Evolutionary conservation across 2,329 filamentous ascomycete genomes (phyloP).

Genomic region (Aspergillus piperis): DNA sequence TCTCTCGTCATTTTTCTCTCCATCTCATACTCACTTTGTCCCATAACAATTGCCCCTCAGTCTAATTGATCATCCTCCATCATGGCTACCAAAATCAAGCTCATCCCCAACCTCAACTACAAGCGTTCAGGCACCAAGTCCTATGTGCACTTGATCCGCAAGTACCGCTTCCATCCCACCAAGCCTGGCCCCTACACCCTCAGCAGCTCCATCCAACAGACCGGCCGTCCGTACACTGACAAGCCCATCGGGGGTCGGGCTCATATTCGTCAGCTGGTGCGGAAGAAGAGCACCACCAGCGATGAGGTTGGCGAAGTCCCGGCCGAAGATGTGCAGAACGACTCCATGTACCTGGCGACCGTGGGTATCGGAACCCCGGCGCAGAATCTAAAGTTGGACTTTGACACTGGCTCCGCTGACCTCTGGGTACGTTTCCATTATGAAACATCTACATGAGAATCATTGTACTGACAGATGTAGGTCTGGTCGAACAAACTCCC

Average conservation of each 20-base stretch:
- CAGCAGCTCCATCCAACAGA: constrained; percentile 51
- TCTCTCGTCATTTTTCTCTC: background rate
- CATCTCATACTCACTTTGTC: background rate
- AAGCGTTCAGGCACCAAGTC: constrained; percentile 62
- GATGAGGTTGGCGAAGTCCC: constrained; percentile 53
- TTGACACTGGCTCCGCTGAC: constrained; percentile 72
- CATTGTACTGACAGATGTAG: background rate
- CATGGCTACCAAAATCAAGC: constrained; percentile 50
- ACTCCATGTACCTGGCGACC: constrained; percentile 64
- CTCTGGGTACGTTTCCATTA: constrained; percentile 58
- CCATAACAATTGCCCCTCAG: background rate
- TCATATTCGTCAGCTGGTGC: constrained; percentile 52
- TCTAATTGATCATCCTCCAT: constrained; percentile 1
- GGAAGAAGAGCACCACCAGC: constrained; percentile 44
- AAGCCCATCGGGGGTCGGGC: constrained; percentile 53
- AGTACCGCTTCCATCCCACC: constrained; percentile 65
- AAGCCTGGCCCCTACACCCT: constrained; percentile 63
- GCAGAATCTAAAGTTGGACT: constrained; percentile 64
- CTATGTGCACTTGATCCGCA: constrained; percentile 62
- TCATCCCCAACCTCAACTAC: constrained; percentile 62
- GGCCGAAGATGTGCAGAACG: constrained; percentile 67
- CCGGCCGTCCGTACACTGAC: constrained; percentile 50
- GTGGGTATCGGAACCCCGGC: constrained; percentile 66
- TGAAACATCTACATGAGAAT: constrained; percentile 6
- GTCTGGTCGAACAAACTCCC: constrained; percentile 13